Conservation (phyloP, 306 rosid genomes). For the Urtica urens region DNA sequence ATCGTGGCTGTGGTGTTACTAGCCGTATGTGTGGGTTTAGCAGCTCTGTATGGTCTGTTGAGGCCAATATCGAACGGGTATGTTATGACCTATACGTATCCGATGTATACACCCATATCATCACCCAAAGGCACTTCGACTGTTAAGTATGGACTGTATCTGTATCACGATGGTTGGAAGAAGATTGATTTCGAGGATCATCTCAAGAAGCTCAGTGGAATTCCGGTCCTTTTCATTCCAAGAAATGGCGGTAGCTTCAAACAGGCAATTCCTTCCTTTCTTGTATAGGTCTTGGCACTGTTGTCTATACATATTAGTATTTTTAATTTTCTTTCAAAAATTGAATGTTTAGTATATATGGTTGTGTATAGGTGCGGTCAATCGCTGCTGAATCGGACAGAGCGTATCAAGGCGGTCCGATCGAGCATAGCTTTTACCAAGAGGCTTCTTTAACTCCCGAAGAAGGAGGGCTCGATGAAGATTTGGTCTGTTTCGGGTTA, state of each 20-base stretch:
- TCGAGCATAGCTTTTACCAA: no score
- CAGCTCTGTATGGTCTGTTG: conserved; percentile 55
- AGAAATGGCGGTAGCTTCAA: conserved; percentile 99
- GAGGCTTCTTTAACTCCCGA: no score
- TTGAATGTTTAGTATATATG: no score
- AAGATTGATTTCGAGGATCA: conserved; percentile 78
- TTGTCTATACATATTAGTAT: no score
- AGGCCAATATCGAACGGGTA: conserved; percentile 82
- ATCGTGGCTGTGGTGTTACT: conserved; percentile 37
- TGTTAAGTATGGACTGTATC: conserved; percentile 59
- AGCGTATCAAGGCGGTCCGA: no score
- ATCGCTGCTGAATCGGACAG: no score
- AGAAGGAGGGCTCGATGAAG: no score
- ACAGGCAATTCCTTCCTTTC: no score
- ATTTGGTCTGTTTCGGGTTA: no score
- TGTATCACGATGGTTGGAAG: conserved; percentile 98
- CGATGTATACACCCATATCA: conserved; percentile 71
- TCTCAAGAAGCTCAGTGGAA: conserved; percentile 70
- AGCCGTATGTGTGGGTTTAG: conserved; percentile 39
- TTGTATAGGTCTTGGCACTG: no score
- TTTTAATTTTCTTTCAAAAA: no score
- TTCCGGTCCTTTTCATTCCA: conserved; percentile 90
- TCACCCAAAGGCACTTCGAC: conserved; percentile 32
- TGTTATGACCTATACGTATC: conserved; percentile 93
- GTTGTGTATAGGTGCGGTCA: no score